Base-by-base conservation (phyloP, 257 asterid genomes). In the Galeopsis tetrahit region DNA sequence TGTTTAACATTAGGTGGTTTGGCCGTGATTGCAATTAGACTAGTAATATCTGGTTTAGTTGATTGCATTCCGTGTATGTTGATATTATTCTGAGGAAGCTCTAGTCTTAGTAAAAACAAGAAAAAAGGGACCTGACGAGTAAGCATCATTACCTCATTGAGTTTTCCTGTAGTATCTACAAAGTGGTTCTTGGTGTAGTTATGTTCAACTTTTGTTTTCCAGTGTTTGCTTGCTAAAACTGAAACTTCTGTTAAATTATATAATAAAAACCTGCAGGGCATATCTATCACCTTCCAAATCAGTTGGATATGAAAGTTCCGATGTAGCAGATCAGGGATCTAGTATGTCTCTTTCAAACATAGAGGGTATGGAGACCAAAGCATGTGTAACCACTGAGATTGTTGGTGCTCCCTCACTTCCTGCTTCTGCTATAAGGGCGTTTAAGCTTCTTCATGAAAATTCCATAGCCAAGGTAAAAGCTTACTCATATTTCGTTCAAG, bases 361-460 rank as follows among this genome's bases (percentile, higher is more conserved):
- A 14, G 77, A 71, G 40, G 69, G 4, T 38, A 28, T 31, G 1
- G 78, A 80, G 79, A 72, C 77, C 59, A 80, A 82, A 73, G 63
- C 75, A 58, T 81, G 82, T 66, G 65, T 74, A 62, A 55, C 61
- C 14, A 65, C 63, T 63, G 78, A 58, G 56, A 32, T 43, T 65
- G 39, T 70, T 10, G 68, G 33, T 44, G 69, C 77, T 21, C 64
- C 82, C 48, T 67, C 81, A 3, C 53, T 78, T 2, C 89, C 96
- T 5, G 76, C 81, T 53, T 77, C 84, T 68, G 96, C 89, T 8
- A 58, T 86, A 3, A 77, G 70, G 78, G 96, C 96, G 7, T 87
- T 87, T 67, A 82, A 66, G 86, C 42, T 85, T 59, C 79, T 89
- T 6, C 70, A 69, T 63, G 87, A 87, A 66, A 85, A 79, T 82